Evolutionary conservation across 2,329 filamentous ascomycete species (phyloP), one percentile per base, ranked within the genome.

Genomic region (Monosporascus ibericus): DNA sequence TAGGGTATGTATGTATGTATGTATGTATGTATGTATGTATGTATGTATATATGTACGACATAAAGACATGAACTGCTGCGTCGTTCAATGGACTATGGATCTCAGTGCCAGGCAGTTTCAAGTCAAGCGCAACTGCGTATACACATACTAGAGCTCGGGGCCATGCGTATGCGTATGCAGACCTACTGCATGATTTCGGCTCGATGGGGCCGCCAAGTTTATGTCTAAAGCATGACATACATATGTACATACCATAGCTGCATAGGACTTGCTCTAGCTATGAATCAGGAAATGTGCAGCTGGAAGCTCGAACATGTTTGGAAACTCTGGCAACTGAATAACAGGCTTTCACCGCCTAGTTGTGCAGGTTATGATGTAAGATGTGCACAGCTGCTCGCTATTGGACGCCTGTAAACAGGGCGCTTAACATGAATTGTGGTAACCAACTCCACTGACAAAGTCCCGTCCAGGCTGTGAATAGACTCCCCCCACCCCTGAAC

Each of bases 321-420:
- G 42, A 27, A 46, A 24, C 22, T 46, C 25, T 14, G 5, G 11
- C 14, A n/a, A 46, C n/a, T 27, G 7, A 24, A 46, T 25, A 25
- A 30, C 42, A 27, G 42, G 22, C 22, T 25, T 46, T 46, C 42
- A 46, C 42, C 42, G 42, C 42, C 20, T 24, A 27, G 14, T 46
- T 46, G 42, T 46, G 42, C 42, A 46, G 42, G 39, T 17, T 46
- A 46, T 46, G 42, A 46, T 46, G 42, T 46, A 46, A 46, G 42
- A 27, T 46, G 24, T 46, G 5, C 42, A 46, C 42, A 11, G 24
- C 24, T n/a, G 42, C 24, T 24, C 42, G 42, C 42, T 46, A 46
- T 25, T 17, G 8, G 42, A 42, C 22, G 18, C 39, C 5, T 14
- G 18, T 11, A 42, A 42, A 20, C 39, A 15, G 9, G 39, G 39